A percentile compares a stretch with the other conserved stretches of the same genome.
phyloP scores from a whole-genome alignment of 83 land plant genomes.

The Larix sibirica region DNA sequence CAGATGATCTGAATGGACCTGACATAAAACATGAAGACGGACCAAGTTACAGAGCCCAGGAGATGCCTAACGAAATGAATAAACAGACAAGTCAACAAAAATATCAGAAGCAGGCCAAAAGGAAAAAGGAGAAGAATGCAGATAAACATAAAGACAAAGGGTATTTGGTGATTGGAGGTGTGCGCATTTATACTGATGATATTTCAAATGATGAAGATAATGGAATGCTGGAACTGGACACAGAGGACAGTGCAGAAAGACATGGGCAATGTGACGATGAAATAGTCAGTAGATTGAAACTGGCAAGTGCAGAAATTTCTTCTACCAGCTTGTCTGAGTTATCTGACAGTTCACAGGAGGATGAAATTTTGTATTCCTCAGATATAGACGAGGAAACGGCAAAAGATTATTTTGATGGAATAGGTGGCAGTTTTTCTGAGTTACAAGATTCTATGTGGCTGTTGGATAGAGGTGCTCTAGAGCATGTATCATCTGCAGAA shows the following conservation, averaged over 20 bases:
- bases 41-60: neutral
- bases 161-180: constrained; percentile 56
- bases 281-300: neutral
- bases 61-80: neutral
- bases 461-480: constrained; percentile 17
- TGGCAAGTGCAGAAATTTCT: constrained; percentile 14
- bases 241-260: constrained; percentile 23
- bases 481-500: constrained; percentile 5
- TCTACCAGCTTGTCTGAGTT: constrained; percentile 4
- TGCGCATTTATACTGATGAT: constrained; percentile 59
- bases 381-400: constrained; percentile 65
- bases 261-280: neutral
- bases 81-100: neutral
- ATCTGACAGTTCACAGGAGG: constrained; percentile 17
- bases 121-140: constrained; percentile 16
- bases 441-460: constrained; percentile 35
- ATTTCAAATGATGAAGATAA: constrained; percentile 23
- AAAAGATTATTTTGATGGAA: constrained; percentile 65
- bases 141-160: constrained; percentile 31
- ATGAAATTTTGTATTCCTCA: constrained; percentile 29
- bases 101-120: neutral
- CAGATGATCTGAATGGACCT: neutral
- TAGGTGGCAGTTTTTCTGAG: constrained; percentile 44
- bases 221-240: constrained; percentile 14
- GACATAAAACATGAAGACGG: neutral